Conservation (phyloP, 2,329 filamentous ascomycete genomes). For the Diaporthe capsici region DNA sequence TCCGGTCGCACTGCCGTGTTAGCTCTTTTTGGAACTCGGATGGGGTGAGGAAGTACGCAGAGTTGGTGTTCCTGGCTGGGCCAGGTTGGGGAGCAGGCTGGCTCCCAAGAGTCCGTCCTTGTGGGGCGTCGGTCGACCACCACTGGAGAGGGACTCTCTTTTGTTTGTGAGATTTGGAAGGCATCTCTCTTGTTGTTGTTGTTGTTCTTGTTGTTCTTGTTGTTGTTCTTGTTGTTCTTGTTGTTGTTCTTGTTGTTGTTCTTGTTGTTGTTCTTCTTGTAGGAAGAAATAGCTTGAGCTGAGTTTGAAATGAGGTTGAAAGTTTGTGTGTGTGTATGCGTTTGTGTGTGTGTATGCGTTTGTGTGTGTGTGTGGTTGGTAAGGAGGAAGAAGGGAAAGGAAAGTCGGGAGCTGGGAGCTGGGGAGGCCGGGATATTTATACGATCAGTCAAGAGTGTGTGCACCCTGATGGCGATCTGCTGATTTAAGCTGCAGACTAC, state of each 20-base stretch:
- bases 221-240: neutral
- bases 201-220: neutral
- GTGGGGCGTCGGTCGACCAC: constrained; percentile 1
- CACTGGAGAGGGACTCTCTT: constrained; percentile 8
- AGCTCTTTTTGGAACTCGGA: neutral
- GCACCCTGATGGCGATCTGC: neutral
- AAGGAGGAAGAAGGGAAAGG: neutral
- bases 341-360: neutral
- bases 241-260: neutral
- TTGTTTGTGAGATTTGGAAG: constrained; percentile 1
- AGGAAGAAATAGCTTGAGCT: neutral
- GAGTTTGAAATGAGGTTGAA: neutral
- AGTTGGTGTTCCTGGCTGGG: neutral
- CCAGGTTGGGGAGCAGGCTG: neutral
- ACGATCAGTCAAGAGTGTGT: neutral
- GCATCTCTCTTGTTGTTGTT: neutral
- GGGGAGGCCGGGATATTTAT: neutral
- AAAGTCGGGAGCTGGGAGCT: neutral
- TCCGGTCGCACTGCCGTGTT: neutral
- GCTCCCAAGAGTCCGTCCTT: neutral
- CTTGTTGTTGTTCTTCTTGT: neutral
- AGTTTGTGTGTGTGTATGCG: neutral
- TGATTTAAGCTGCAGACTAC: neutral
- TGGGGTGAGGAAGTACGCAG: neutral
- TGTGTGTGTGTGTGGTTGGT: neutral